Conservation (phyloP, 208 protist genomes). For the Porcisia deanei region DNA sequence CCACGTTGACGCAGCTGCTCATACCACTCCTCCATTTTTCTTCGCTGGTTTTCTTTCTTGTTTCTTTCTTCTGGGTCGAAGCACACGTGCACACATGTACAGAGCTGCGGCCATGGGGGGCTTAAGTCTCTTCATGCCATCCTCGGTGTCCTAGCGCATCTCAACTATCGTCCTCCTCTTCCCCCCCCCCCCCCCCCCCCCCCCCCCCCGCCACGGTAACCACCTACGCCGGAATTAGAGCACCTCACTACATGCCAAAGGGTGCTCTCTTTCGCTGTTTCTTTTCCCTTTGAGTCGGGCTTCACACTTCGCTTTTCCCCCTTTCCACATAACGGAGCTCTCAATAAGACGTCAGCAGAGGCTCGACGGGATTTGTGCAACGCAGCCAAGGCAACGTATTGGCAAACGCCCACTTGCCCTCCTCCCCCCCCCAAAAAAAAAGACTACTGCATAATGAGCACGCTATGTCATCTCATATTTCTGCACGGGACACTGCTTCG, state of each 20-base stretch:
- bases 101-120: neutral
- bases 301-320: neutral
- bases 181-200: no score
- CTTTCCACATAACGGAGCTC: no score
- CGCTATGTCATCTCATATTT: constrained; percentile 44
- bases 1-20: neutral
- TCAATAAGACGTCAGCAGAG: neutral
- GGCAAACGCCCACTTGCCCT: neutral
- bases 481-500: constrained; percentile 76
- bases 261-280: neutral
- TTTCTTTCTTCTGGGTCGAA: neutral
- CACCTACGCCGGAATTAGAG: neutral
- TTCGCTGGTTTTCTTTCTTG: constrained; percentile 4
- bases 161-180: neutral
- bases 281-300: neutral
- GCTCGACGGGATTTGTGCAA: neutral
- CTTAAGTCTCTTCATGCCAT: neutral
- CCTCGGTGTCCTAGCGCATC: neutral
- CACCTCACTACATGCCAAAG: neutral
- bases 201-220: neutral
- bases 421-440: neutral
- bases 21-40: neutral
- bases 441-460: constrained; percentile 8
- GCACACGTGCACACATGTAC: neutral
- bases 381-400: neutral